These are phyloP conservation scores for Backusella tarrabulga DNA, from an alignment of 192 early-diverging fungal species.

Conservation along the genomic window DNA sequence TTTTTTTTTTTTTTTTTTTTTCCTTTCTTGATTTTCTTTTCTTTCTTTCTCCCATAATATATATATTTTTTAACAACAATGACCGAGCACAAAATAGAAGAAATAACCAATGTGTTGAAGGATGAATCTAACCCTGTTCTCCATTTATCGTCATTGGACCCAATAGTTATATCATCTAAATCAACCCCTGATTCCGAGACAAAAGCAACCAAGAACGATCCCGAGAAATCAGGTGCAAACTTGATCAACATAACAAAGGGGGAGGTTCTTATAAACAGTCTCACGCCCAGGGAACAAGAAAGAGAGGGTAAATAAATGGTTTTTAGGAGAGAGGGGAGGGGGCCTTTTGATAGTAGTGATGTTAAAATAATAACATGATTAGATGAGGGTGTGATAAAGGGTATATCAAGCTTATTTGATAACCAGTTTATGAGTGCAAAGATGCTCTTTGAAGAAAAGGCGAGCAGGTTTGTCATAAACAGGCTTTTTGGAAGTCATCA, in stretches of 20 bases:
- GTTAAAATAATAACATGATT: too few species aligned
- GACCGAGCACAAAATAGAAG: slow-evolving; percentile 18
- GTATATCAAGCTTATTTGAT: slow-evolving; percentile 28
- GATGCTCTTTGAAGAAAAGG: slow-evolving; percentile 21
- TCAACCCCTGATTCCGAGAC: not conserved
- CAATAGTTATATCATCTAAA: not conserved
- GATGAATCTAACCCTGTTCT: slow-evolving; percentile 1
- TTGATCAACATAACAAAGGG: slow-evolving; percentile 20
- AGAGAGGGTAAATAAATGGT: slow-evolving; percentile 22
- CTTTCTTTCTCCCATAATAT: not conserved
- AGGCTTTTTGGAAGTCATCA: not conserved
- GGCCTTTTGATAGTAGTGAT: too few species aligned
- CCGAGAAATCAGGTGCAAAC: slow-evolving; percentile 15
- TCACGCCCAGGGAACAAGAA: slow-evolving; percentile 32
- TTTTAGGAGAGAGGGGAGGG: too few species aligned
- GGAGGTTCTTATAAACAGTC: slow-evolving; percentile 17
- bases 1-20: not conserved
- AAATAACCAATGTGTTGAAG: slow-evolving; percentile 8
- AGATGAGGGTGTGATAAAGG: slow-evolving; percentile 29
- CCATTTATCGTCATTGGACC: not conserved
- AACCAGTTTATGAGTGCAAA: slow-evolving; percentile 34
- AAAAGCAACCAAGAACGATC: not conserved
- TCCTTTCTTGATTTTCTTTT: not conserved
- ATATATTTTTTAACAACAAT: not conserved
- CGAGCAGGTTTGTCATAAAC: not conserved